Conservation (phyloP, 2,329 filamentous ascomycete genomes). For the Verticillium albo-atrum region DNA sequence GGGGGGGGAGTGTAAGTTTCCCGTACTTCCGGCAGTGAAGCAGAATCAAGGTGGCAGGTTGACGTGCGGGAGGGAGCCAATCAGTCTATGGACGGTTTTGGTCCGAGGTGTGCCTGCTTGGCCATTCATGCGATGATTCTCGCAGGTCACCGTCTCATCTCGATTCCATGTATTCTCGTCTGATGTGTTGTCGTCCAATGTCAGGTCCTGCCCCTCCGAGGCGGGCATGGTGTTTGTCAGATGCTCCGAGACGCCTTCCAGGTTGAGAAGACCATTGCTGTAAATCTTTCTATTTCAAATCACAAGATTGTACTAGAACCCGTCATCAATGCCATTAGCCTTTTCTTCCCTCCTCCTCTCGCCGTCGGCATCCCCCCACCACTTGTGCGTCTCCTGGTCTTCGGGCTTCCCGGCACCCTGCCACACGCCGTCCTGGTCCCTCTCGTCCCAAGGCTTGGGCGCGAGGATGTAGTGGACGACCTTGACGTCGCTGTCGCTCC, state of each 20-base stretch:
- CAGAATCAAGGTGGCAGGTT: neutral
- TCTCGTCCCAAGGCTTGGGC: slow-evolving; percentile 58
- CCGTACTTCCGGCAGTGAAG: neutral
- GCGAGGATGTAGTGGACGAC: slow-evolving; percentile 58
- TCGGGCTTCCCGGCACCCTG: slow-evolving; percentile 22
- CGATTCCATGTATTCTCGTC: no score
- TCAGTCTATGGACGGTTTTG: no score
- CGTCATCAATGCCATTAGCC: slow-evolving; percentile 30
- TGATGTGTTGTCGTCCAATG: no score
- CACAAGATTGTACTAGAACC: slow-evolving; percentile 15
- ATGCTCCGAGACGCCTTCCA: no score
- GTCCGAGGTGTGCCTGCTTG: no score
- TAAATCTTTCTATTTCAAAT: neutral
- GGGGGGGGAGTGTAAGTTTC: neutral
- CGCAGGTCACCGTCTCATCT: no score
- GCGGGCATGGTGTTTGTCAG: no score
- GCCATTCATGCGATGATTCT: no score
- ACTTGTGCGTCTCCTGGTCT: slow-evolving; percentile 43
- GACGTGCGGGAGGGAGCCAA: no score
- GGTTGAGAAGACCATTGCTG: neutral
- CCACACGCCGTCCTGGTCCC: slow-evolving; percentile 37
- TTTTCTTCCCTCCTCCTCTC: slow-evolving; percentile 38
- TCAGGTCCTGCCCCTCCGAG: no score
- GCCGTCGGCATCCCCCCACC: slow-evolving; percentile 50
- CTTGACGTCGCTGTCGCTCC: slow-evolving; percentile 54